Evolutionary conservation across 257 asterid species (phyloP).

Genomic region (Nicotiana otophora): DNA sequence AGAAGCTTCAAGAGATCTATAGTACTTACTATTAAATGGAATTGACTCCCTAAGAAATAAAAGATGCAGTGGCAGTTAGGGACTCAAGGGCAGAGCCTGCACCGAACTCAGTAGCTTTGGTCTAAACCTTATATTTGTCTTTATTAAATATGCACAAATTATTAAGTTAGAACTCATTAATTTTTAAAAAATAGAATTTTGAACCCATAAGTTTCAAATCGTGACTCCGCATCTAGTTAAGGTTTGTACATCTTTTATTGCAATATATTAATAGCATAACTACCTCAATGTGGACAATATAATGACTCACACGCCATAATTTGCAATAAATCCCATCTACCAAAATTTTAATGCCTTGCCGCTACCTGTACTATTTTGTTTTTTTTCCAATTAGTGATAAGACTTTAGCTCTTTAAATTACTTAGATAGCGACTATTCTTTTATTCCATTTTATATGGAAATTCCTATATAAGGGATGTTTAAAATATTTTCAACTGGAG

Average conservation of each 20-base stretch:
- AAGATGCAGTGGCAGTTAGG: neutral
- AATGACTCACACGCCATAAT: neutral
- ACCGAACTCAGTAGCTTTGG: no score
- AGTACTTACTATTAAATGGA: neutral
- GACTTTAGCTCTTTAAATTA: neutral
- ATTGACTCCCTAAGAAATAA: neutral
- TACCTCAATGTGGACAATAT: neutral
- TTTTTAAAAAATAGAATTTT: no score
- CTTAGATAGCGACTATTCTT: neutral
- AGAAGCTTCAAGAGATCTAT: neutral
- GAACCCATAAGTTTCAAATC: no score
- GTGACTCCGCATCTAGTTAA: no score
- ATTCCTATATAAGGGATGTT: neutral
- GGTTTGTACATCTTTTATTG: neutral
- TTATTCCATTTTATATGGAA: neutral
- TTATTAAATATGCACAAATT: no score
- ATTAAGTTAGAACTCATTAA: no score
- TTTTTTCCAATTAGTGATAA: neutral
- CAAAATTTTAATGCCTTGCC: neutral
- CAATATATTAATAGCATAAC: neutral
- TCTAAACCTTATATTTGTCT: no score
- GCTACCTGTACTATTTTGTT: neutral
- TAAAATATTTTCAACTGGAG: neutral
- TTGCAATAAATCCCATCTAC: neutral
- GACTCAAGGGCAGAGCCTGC: no score